phyloP scores from a whole-genome alignment of 441 rosid genomes.

The Flueggea neowawraea region DNA sequence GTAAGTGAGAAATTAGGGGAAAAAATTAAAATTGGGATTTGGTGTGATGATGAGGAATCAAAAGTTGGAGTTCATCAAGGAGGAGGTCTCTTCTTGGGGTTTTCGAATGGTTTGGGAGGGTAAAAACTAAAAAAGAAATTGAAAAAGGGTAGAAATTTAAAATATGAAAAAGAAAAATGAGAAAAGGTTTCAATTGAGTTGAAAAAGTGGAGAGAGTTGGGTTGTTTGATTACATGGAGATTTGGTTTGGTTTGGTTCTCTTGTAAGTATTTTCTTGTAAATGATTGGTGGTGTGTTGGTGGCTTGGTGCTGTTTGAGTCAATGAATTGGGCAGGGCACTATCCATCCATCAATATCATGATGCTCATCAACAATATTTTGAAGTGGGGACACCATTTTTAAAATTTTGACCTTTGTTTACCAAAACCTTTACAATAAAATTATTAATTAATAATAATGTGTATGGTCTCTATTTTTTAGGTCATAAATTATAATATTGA shows the following conservation, averaged over 20 bases:
- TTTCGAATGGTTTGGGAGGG: slow-evolving; percentile 93
- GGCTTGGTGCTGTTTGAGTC: slow-evolving; percentile 22
- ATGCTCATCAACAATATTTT: slow-evolving; percentile 26
- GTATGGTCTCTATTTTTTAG: not conserved
- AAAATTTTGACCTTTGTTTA: too few species aligned
- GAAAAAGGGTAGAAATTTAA: not conserved
- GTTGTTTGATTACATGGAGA: too few species aligned
- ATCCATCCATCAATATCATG: slow-evolving; percentile 29
- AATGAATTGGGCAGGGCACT: slow-evolving; percentile 26
- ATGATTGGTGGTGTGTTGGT: slow-evolving; percentile 50
- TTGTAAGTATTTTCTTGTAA: slow-evolving; percentile 19
- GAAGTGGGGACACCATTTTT: slow-evolving; percentile 20
- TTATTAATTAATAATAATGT: too few species aligned
- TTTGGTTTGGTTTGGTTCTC: too few species aligned
- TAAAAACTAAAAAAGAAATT: slow-evolving; percentile 18
- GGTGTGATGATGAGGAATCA: slow-evolving; percentile 59
- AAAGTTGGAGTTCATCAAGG: slow-evolving; percentile 64
- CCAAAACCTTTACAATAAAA: too few species aligned
- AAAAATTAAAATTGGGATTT: slow-evolving; percentile 14
- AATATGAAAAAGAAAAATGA: too few species aligned
- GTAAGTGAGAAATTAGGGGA: not conserved
- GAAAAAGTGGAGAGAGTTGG: too few species aligned
- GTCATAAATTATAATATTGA: not conserved
- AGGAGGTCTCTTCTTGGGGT: slow-evolving; percentile 62
- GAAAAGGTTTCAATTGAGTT: too few species aligned